Percentiles rank a stretch among this genome's conserved stretches.
These are phyloP conservation scores for Asclepias syriaca DNA, from an alignment of 257 asterid species.

Conservation along the genomic window DNA sequence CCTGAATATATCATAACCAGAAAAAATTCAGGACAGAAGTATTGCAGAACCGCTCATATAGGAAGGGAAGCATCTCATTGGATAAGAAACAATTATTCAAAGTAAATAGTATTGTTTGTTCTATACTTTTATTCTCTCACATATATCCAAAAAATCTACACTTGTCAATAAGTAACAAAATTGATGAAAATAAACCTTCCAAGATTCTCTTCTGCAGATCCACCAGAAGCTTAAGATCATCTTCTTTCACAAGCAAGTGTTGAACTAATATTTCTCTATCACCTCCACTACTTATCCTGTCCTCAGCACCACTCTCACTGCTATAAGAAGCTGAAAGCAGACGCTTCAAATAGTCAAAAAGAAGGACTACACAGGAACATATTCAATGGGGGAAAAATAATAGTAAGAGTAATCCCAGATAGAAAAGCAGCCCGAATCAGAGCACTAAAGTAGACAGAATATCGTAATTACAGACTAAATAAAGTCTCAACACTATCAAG, in stretches of 20 bases:
- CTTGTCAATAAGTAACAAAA: background rate
- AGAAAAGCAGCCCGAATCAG: background rate
- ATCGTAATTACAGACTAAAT: background rate
- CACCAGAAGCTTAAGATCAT: slow-evolving; percentile 66
- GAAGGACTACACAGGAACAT: background rate
- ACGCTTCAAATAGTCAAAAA: slow-evolving; percentile 11
- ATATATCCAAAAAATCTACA: background rate
- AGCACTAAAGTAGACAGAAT: background rate
- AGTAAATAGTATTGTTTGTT: background rate
- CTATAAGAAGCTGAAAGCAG: slow-evolving; percentile 57
- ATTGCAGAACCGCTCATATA: background rate
- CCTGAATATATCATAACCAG: slow-evolving; percentile 47
- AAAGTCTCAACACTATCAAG: background rate
- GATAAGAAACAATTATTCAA: background rate
- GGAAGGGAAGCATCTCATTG: background rate
- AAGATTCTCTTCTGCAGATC: slow-evolving; percentile 67
- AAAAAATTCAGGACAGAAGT: slow-evolving; percentile 9
- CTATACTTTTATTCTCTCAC: background rate
- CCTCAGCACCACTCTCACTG: slow-evolving; percentile 48
- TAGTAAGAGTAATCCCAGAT: background rate
- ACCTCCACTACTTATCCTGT: slow-evolving; percentile 37
- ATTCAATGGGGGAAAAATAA: background rate
- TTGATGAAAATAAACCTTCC: slow-evolving; percentile 42
- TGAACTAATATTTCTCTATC: slow-evolving; percentile 83
- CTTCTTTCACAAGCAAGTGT: slow-evolving; percentile 93